phyloP scores from a whole-genome alignment of 2,329 filamentous ascomycete genomes.

The Aspergillus awamori region DNA sequence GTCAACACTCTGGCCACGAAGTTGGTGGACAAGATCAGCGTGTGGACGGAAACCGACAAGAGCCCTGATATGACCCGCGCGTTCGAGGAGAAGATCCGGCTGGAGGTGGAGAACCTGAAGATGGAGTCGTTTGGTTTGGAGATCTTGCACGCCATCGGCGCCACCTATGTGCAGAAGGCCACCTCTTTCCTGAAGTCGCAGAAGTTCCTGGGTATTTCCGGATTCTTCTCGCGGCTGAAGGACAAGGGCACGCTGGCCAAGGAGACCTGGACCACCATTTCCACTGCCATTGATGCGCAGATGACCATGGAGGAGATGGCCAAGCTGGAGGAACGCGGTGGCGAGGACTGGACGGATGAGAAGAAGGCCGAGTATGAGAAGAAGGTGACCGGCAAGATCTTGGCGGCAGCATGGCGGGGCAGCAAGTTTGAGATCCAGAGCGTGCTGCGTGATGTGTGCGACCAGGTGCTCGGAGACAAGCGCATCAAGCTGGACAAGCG shows the following conservation, averaged over 20 bases:
- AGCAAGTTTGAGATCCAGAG: slow-evolving; percentile 98
- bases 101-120: slow-evolving; percentile 97
- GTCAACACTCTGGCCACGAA: slow-evolving; percentile 83
- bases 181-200: slow-evolving; percentile 88
- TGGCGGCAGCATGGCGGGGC: slow-evolving; percentile 93
- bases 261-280: slow-evolving; percentile 98
- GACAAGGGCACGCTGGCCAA: slow-evolving; percentile 97
- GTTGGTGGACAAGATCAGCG: slow-evolving; percentile 82
- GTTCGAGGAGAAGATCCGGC: slow-evolving; percentile 89
- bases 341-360: slow-evolving; percentile 98
- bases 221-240: slow-evolving; percentile 90
- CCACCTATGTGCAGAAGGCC: slow-evolving; percentile 86
- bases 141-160: slow-evolving; percentile 91
- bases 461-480: slow-evolving; percentile 77
- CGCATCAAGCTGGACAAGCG: slow-evolving; percentile 81
- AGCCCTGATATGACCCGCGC: slow-evolving; percentile 78
- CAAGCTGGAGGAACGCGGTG: slow-evolving; percentile 88
- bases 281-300: slow-evolving; percentile 92
- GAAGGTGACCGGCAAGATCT: slow-evolving; percentile 94
- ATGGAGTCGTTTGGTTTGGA: slow-evolving; percentile 99
- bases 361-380: slow-evolving; percentile 94
- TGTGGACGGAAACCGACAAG: slow-evolving; percentile 98
- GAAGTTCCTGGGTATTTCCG: slow-evolving; percentile 93
- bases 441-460: slow-evolving; percentile 91
- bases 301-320: slow-evolving; percentile 99